Percentiles rank a stretch among this genome's conserved stretches.
phyloP scores from a whole-genome alignment of 2,329 filamentous ascomycete species.

The Sarocladiaceae sp. region DNA sequence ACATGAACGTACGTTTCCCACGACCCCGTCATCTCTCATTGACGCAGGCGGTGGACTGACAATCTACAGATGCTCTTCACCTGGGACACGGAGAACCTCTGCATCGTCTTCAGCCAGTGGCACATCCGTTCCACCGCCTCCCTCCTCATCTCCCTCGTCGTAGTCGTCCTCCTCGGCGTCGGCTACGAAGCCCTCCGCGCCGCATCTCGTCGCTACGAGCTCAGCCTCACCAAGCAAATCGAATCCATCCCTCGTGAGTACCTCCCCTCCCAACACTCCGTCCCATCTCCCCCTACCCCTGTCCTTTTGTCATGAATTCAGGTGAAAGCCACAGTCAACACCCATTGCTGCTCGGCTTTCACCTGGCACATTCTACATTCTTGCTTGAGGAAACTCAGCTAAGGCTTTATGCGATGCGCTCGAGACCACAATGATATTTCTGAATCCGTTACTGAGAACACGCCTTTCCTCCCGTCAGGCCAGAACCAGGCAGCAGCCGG shows the following conservation, averaged over 20 bases:
- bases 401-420: conserved; percentile 2
- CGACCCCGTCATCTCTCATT: not conserved
- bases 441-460: conserved; percentile 55
- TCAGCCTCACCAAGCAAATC: conserved; percentile 41
- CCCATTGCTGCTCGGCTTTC: not conserved
- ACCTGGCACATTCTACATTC: not conserved
- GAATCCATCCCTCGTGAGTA: conserved; percentile 51
- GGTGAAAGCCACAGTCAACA: not conserved
- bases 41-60: not conserved
- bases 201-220: conserved; percentile 72
- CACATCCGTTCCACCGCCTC: conserved; percentile 70
- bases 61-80: conserved; percentile 86
- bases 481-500: conserved; percentile 59
- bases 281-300: conserved; percentile 3
- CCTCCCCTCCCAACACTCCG: conserved; percentile 4
- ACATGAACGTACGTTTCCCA: conserved; percentile 73
- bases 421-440: conserved; percentile 4
- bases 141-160: conserved; percentile 77
- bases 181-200: conserved; percentile 89
- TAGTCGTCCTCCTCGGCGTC: conserved; percentile 77
- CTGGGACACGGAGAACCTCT: conserved; percentile 89
- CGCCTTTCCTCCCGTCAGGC: conserved; percentile 67
- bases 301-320: not conserved
- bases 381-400: not conserved
- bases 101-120: conserved; percentile 93